These are phyloP conservation scores for Globisporangium alternatum DNA, from an alignment of 352 stramenopile genomes.

Conservation along the genomic window DNA sequence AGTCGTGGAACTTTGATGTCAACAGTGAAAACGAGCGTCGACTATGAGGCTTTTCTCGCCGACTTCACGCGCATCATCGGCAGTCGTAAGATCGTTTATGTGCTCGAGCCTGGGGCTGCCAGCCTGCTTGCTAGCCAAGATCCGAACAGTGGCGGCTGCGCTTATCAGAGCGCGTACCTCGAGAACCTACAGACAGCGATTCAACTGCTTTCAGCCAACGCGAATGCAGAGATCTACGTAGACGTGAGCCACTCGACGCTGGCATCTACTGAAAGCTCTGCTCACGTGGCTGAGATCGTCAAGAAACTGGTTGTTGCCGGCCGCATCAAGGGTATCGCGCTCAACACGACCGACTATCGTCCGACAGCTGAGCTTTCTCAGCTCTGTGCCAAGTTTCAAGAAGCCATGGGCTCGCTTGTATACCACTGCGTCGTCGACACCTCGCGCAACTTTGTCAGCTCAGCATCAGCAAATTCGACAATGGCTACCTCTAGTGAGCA, in stretches of 20 bases:
- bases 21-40: conserved; percentile 34
- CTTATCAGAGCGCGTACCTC: conserved; percentile 33
- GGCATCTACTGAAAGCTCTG: conserved; percentile 9
- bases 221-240: conserved; percentile 60
- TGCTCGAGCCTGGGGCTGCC: conserved; percentile 65
- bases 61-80: conserved; percentile 34
- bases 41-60: conserved; percentile 51
- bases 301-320: conserved; percentile 22
- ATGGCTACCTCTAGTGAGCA: conserved; percentile 36
- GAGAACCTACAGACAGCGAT: conserved; percentile 54
- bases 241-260: conserved; percentile 62
- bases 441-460: conserved; percentile 47
- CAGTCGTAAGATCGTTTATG: conserved; percentile 55
- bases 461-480: conserved; percentile 20
- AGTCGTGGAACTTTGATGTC: background rate
- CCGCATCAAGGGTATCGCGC: conserved; percentile 47
- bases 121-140: conserved; percentile 31
- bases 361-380: conserved; percentile 36
- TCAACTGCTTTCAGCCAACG: conserved; percentile 46
- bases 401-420: conserved; percentile 29
- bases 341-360: conserved; percentile 74
- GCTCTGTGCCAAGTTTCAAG: conserved; percentile 54
- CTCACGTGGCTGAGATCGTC: conserved; percentile 35
- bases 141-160: conserved; percentile 32
- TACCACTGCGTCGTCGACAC: conserved; percentile 67